These are phyloP conservation scores for Podospora pseudocomata DNA, from an alignment of 495 filamentous ascomycete genomes.

Conservation along the genomic window DNA sequence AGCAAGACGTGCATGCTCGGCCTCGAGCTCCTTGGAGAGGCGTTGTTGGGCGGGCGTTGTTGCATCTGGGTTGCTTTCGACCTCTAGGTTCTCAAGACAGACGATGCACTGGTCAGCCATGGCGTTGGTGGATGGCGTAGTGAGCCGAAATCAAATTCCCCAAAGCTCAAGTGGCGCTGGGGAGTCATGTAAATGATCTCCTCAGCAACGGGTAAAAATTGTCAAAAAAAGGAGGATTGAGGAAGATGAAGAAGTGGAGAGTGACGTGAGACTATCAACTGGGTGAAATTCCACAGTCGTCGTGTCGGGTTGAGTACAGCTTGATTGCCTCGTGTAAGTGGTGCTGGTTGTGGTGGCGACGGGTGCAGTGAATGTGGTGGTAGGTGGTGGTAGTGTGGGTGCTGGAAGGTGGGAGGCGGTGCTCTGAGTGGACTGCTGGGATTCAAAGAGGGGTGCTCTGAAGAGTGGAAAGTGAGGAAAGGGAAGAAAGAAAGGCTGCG, in stretches of 20 bases:
- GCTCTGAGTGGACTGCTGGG: constrained; percentile 9
- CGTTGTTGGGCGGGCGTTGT: constrained; percentile 15
- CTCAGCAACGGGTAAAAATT: neutral
- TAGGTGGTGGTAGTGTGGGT: neutral
- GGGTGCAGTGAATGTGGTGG: neutral
- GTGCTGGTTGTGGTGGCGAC: neutral
- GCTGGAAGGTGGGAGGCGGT: neutral
- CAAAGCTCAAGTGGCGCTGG: constrained; percentile 11
- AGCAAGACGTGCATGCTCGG: constrained; percentile 23
- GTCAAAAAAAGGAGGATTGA: neutral
- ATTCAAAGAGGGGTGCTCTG: constrained; percentile 13
- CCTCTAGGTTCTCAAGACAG: constrained; percentile 85
- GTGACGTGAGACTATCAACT: neutral
- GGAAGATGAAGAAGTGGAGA: neutral
- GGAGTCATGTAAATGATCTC: constrained; percentile 39
- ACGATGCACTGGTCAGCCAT: constrained; percentile 97
- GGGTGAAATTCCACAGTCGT: neutral
- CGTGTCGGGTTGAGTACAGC: neutral
- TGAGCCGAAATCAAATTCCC: constrained; percentile 6
- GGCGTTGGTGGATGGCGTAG: constrained; percentile 21
- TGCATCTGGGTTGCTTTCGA: constrained; percentile 28
- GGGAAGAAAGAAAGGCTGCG: constrained; percentile 9
- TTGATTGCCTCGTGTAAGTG: constrained; percentile 5
- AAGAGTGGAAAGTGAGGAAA: constrained; percentile 20
- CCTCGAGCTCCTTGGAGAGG: constrained; percentile 12